Evolutionary conservation across 192 early-diverging fungal species (phyloP), one percentile per base, ranked within the genome.

Genomic region (Podila epigama): DNA sequence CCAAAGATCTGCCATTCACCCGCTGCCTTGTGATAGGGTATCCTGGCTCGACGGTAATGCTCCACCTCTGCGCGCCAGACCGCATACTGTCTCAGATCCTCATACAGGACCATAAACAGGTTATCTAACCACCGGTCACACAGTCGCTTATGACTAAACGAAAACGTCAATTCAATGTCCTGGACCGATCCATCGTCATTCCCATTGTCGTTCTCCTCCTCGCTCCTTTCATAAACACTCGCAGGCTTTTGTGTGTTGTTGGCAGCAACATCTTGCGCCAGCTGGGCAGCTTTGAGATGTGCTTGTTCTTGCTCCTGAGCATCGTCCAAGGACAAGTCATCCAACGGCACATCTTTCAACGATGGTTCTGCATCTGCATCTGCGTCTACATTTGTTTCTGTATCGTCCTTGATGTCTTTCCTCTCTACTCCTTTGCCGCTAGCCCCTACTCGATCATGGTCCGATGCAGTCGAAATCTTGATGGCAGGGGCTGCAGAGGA

Each of bases 81-180:
- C 9, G 96, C 95, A 83, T 98, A 99, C 18, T 96, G 87, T 28
- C 98, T 91, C 36, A 99, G 85, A 67, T 98, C 83, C 68, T 98
- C 97, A 72, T 97, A 99, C 42, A 99, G 82, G 5, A 99, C 95
- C 98, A 99, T 98, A 61, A 98, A 98, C 51, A 97, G 84, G 81
- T 99, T 98, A 75, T 99, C 98, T 57, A 99, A 87, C 98, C 98
- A 99, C 66, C 97, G 95, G 72, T 99, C 98, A 63, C 98, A 99
- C 41, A 99, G 89, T 25, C 98, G 85, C 89, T 99, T 99, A 86
- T 94, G 91, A 55, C 90, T 88, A 77, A 96, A 96, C 2, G 88
- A 91, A 59, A 94, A 95, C 37, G 70, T 73, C 12, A 82, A 59
- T 42, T 86, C 87, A 27, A 79, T 61, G 25, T 48, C 44, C n/a